Evolutionary conservation across 2,329 filamentous ascomycete genomes (phyloP).

Genomic region (Drechslerella dactyloides): DNA sequence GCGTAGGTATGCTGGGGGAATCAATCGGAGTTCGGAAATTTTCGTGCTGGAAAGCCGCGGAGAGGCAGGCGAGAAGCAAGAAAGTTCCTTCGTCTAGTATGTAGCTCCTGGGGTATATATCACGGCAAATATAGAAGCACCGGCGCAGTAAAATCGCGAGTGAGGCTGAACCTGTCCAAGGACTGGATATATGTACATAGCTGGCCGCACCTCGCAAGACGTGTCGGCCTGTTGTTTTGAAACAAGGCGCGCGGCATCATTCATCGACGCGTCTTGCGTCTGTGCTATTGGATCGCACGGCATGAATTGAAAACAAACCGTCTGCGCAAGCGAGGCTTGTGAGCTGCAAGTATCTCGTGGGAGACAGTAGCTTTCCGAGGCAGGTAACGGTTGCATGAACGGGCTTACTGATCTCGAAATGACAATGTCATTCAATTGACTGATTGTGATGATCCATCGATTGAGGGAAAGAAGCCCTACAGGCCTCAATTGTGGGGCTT

Average conservation of each 20-base stretch:
- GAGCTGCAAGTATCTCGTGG: neutral
- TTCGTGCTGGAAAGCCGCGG: neutral
- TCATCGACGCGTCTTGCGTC: neutral
- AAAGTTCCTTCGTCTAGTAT: no score
- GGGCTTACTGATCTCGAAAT: neutral
- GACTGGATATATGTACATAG: neutral
- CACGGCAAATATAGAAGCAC: neutral
- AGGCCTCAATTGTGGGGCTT: neutral
- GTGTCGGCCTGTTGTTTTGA: slow-evolving; percentile 8
- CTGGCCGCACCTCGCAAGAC: neutral
- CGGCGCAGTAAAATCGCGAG: neutral
- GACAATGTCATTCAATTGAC: neutral
- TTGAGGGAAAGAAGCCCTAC: neutral
- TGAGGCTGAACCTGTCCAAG: neutral
- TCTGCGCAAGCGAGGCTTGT: neutral
- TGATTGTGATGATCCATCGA: no score
- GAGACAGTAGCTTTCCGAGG: neutral
- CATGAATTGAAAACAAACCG: slow-evolving; percentile 7
- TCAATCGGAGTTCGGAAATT: slow-evolving; percentile 39
- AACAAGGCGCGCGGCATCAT: slow-evolving; percentile 9
- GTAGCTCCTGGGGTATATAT: neutral
- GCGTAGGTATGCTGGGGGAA: neutral
- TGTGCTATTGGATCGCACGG: neutral
- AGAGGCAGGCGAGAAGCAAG: neutral
- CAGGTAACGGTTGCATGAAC: neutral